Evolutionary conservation across 495 filamentous ascomycete genomes (phyloP), one percentile per base, ranked within the genome.

Genomic region (Xylaria bambusicola): DNA sequence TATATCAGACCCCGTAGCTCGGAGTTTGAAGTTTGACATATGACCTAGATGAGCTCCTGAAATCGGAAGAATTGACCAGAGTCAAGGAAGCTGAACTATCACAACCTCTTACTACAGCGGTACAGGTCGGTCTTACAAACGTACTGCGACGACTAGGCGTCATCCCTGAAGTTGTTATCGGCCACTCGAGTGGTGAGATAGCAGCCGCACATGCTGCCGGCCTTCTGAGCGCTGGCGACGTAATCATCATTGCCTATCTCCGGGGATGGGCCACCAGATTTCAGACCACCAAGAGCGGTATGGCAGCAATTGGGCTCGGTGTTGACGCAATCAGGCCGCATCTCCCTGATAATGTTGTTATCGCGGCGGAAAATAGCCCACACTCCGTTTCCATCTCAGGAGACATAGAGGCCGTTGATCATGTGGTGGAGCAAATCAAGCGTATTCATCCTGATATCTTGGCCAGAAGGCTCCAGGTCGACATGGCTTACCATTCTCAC

Each of bases 401-500:
- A 10, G 77, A 78, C 49, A 67, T 64, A 41, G 62, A 65, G 9
- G 79, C 75, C 7, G 66, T 85, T 17, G 65, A 74, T 20, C 68
- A 77, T 48, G 61, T 86, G 7, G 53, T 75, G 29, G 67, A 80
- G 52, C 61, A 64, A 13, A 64, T 72, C 0, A 66, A 79, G 26
- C 64, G 75, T 26, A 72, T 73, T 18, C 72, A 76, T 6, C 36
- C 6, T 5, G 10, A 33, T 33, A 58, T 75, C 18, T 87, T 86
- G 60, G 73, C 69, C 38, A 71, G 84, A 23, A 67, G 73, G 8
- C 75, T 89, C 0, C 67, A 72, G 8, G 83, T 88, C 13, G 75
- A 82, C 33, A 68, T 76, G 17, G 86, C 84, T 0, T 89, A 85
- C 58, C 87, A 90, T 61, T 88, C 85, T 0, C 74, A n/a, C n/a